Percentiles rank a stretch among this genome's conserved stretches.
These are phyloP conservation scores for Dryas octopetala DNA, from an alignment of 306 rosid genomes.

Conservation along the genomic window DNA sequence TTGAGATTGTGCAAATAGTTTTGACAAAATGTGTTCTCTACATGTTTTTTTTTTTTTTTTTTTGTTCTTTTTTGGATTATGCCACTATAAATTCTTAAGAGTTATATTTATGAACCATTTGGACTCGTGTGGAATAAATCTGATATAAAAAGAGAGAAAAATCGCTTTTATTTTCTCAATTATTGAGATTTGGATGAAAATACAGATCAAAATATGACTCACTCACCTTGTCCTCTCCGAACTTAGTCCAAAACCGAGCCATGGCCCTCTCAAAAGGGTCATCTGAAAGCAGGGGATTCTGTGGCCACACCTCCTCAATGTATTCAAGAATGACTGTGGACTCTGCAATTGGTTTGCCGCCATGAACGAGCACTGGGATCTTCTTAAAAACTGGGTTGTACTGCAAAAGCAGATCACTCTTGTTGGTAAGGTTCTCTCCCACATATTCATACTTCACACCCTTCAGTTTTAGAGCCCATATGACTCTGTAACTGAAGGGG, in stretches of 20 bases:
- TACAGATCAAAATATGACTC: neutral
- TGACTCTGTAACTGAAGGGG: conserved; percentile 14
- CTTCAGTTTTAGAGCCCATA: conserved; percentile 33
- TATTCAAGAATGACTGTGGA: conserved; percentile 29
- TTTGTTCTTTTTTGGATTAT: no score
- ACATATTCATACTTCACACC: conserved; percentile 23
- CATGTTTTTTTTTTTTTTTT: no score
- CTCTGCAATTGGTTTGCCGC: conserved; percentile 22
- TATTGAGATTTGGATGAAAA: no score
- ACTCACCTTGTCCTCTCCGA: conserved; percentile 25
- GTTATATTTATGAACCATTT: no score
- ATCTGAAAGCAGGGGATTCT: conserved; percentile 13
- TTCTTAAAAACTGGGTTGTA: conserved; percentile 27
- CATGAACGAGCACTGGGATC: conserved; percentile 20
- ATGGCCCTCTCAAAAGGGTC: conserved; percentile 25
- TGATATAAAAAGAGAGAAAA: no score
- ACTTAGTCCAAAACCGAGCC: conserved; percentile 29
- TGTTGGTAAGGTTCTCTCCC: conserved; percentile 26
- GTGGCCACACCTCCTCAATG: conserved; percentile 27
- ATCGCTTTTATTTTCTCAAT: no score
- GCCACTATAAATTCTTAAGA: no score
- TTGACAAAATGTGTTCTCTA: no score
- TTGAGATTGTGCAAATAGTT: no score
- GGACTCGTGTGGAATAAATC: no score
- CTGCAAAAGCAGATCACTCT: conserved; percentile 23